Evolutionary conservation across 352 stramenopile species (phyloP).

Genomic region (Lagenidium giganteum): DNA sequence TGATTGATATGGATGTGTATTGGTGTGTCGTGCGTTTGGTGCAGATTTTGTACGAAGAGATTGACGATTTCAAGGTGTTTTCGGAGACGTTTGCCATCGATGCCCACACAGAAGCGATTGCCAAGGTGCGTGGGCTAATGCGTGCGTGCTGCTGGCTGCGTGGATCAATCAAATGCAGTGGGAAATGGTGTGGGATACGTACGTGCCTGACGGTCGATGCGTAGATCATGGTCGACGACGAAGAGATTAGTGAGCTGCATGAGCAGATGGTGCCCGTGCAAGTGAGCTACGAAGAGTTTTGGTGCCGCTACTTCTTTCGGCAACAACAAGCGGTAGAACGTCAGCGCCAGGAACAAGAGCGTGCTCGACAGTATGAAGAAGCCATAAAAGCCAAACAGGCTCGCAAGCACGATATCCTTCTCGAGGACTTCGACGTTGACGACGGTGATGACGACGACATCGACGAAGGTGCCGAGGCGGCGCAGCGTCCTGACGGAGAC

Average conservation of each 20-base stretch:
- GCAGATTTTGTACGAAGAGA: constrained; percentile 73
- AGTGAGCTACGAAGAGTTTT: constrained; percentile 81
- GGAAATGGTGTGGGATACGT: too few relatives aligned
- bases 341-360: constrained; percentile 25
- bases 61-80: constrained; percentile 70
- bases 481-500: constrained; percentile 11
- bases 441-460: constrained; percentile 28
- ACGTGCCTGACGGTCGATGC: too few relatives aligned
- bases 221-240: constrained; percentile 44
- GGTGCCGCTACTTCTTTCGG: constrained; percentile 78
- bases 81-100: constrained; percentile 54
- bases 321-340: constrained; percentile 36
- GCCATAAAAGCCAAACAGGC: too few relatives aligned
- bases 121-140: constrained; percentile 16
- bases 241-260: constrained; percentile 49
- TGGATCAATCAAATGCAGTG: too few relatives aligned
- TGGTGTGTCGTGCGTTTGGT: background rate
- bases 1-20: background rate
- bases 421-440: constrained; percentile 27
- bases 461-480: background rate
- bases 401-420: too few relatives aligned
- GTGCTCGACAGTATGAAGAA: constrained; percentile 19
- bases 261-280: constrained; percentile 70
- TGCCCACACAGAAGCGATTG: constrained; percentile 69
- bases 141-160: background rate